Percentiles rank a stretch among this genome's conserved stretches.
Evolutionary conservation across 306 rosid genomes (phyloP).

Genomic region (Chamaecrista fasciculata): DNA sequence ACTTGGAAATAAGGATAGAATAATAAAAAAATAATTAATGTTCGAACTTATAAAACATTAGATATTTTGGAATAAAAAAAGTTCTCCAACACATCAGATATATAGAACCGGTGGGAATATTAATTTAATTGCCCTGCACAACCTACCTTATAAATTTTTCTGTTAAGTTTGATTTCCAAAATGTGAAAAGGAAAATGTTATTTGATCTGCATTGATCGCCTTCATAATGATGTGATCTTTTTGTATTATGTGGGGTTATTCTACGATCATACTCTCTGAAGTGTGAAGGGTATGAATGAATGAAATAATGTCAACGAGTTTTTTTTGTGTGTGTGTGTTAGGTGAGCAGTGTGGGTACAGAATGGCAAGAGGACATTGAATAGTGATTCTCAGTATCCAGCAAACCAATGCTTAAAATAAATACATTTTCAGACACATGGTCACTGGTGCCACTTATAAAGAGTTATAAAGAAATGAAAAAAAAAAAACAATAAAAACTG

Average conservation of each 20-base stretch:
- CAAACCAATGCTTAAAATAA: conserved; percentile 33
- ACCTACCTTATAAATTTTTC: no score
- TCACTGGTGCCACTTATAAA: conserved; percentile 34
- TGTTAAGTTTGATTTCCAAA: no score
- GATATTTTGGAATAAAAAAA: no score
- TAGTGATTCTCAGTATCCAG: conserved; percentile 28
- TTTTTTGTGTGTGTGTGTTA: conserved; percentile 34
- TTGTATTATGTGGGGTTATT: conserved; percentile 33
- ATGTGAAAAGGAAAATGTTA: no score
- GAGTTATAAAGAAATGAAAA: no score
- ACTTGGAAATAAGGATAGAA: no score
- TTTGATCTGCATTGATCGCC: no score
- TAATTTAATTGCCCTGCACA: no score
- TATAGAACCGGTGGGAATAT: no score
- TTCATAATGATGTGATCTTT: conserved; percentile 35
- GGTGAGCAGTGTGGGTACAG: conserved; percentile 25
- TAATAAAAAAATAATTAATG: no score
- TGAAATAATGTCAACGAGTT: conserved; percentile 28
- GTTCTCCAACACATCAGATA: no score
- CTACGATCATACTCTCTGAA: conserved; percentile 29
- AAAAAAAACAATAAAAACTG: not conserved
- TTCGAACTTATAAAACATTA: no score
- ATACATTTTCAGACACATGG: conserved; percentile 26
- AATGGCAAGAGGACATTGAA: conserved; percentile 33
- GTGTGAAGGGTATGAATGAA: conserved; percentile 30